These are phyloP conservation scores for Kuraishia borneana DNA, from an alignment of 805 yeast species.

Conservation along the genomic window DNA sequence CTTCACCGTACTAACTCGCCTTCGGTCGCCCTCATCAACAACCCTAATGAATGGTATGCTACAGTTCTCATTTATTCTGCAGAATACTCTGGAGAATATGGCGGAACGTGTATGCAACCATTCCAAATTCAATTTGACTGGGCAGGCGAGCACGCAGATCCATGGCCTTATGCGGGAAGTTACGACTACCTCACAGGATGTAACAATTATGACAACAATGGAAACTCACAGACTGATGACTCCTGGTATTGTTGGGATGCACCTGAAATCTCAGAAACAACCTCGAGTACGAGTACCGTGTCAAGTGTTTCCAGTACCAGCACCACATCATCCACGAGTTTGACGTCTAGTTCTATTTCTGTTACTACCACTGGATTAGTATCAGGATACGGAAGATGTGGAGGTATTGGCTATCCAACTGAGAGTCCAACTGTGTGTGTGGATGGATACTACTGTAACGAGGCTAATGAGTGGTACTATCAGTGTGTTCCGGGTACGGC, in stretches of 20 bases:
- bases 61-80: slow-evolving; percentile 14
- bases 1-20: slow-evolving; percentile 14
- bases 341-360: neutral
- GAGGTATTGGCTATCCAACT: neutral
- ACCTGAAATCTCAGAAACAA: neutral
- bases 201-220: neutral
- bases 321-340: neutral
- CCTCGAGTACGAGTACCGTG: neutral
- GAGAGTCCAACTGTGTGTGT: neutral
- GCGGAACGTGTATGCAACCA: neutral
- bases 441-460: neutral
- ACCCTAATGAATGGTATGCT: slow-evolving; percentile 17
- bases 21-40: slow-evolving; percentile 8
- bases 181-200: neutral
- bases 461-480: neutral
- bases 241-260: neutral
- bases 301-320: neutral
- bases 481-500: neutral
- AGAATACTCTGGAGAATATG: slow-evolving; percentile 3
- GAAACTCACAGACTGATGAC: neutral
- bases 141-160: slow-evolving; percentile 2
- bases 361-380: neutral
- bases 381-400: neutral
- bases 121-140: slow-evolving; percentile 8
- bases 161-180: neutral